Evolutionary conservation across 495 filamentous ascomycete species (phyloP).

Genomic region (Tuber microsphaerosporum): DNA sequence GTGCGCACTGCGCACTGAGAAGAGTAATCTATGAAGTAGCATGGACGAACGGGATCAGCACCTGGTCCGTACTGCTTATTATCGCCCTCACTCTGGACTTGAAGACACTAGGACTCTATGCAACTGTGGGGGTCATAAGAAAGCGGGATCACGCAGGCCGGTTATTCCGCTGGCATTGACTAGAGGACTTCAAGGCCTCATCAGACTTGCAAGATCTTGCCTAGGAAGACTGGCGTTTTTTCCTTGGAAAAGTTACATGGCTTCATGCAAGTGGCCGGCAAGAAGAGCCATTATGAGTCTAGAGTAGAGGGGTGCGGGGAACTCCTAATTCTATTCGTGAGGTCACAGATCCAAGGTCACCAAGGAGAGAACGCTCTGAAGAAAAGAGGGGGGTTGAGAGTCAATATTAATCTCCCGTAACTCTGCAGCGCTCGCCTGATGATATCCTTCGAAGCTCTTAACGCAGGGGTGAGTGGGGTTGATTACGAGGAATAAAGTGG

Average conservation of each 20-base stretch:
- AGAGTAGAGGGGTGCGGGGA: neutral
- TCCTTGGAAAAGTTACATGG: conserved; percentile 4
- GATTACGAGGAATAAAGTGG: conserved; percentile 4
- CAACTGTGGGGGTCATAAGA: neutral
- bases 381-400: neutral
- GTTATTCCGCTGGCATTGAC: neutral
- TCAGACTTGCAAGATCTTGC: neutral
- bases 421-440: neutral
- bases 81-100: neutral
- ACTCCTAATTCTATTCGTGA: neutral
- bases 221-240: neutral
- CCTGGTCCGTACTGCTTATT: neutral
- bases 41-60: neutral
- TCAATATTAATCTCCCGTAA: neutral
- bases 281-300: neutral
- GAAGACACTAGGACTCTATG: neutral
- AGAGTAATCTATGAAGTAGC: neutral
- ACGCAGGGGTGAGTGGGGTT: conserved; percentile 3
- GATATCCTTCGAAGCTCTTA: neutral
- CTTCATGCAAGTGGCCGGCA: conserved; percentile 1
- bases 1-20: neutral
- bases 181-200: neutral
- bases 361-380: neutral
- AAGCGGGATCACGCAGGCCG: neutral
- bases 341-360: neutral